Conservation (phyloP, 2,329 filamentous ascomycete species). For the Uncinocarpus reesii region DNA sequence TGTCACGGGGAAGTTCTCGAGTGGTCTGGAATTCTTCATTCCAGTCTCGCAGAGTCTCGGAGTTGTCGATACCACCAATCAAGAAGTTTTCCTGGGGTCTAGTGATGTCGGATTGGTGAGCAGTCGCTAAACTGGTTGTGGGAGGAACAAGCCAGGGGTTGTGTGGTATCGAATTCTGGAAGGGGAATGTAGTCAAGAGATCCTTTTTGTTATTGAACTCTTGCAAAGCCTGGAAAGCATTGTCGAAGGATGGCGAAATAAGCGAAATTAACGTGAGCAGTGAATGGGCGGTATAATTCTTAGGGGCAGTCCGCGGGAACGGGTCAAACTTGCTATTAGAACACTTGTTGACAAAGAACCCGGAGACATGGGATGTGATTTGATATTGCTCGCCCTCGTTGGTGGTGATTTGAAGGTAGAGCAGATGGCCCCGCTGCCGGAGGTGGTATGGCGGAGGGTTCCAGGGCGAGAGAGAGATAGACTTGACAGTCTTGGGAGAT, state of each 20-base stretch:
- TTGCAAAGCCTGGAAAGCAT: slow-evolving; percentile 66
- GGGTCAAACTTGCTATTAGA: slow-evolving; percentile 94
- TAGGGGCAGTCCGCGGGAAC: slow-evolving; percentile 65
- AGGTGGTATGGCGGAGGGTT: slow-evolving; percentile 91
- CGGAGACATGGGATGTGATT: slow-evolving; percentile 84
- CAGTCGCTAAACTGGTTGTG: slow-evolving; percentile 49
- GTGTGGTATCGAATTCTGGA: slow-evolving; percentile 86
- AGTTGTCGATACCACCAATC: slow-evolving; percentile 81
- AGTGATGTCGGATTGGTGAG: slow-evolving; percentile 73
- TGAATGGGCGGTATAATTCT: slow-evolving; percentile 72
- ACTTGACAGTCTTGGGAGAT: slow-evolving; percentile 82
- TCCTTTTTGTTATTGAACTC: slow-evolving; percentile 78
- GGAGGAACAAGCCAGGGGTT: slow-evolving; percentile 83
- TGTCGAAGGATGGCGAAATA: slow-evolving; percentile 72
- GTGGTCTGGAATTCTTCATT: slow-evolving; percentile 99
- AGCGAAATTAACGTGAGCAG: slow-evolving; percentile 67
- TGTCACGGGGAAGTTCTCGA: slow-evolving; percentile 83
- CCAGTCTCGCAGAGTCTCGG: slow-evolving; percentile 92
- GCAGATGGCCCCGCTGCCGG: slow-evolving; percentile 78
- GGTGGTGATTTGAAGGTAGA: slow-evolving; percentile 81
- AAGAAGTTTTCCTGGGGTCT: slow-evolving; percentile 88
- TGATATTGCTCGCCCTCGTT: slow-evolving; percentile 92
- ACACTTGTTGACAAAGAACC: slow-evolving; percentile 95
- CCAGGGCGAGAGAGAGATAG: slow-evolving; percentile 81
- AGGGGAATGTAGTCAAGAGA: slow-evolving; percentile 83